These are phyloP conservation scores for Chaetomium sp. DNA, from an alignment of 2,329 filamentous ascomycete species.

Conservation along the genomic window DNA sequence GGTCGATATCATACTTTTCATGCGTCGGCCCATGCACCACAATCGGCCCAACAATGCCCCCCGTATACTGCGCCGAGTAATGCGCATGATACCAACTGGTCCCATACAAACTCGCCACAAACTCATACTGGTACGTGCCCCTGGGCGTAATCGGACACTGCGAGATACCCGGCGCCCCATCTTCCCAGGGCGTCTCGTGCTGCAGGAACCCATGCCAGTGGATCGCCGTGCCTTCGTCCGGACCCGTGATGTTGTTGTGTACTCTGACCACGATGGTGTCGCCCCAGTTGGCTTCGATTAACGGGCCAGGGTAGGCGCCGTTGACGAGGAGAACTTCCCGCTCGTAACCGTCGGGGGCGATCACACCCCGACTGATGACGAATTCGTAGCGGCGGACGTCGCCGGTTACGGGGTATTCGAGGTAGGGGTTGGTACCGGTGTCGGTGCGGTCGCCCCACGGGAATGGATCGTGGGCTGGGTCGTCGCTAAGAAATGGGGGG, in stretches of 20 bases:
- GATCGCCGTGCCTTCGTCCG: conserved; percentile 41
- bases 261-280: conserved; percentile 50
- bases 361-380: conserved; percentile 42
- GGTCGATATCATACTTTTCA: conserved; percentile 54
- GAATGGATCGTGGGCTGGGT: conserved; percentile 42
- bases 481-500: conserved; percentile 41
- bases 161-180: conserved; percentile 44
- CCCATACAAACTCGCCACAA: conserved; percentile 48
- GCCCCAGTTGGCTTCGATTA: conserved; percentile 58
- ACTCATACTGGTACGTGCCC: conserved; percentile 47
- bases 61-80: conserved; percentile 52
- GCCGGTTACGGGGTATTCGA: conserved; percentile 43
- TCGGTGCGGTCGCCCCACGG: conserved; percentile 46
- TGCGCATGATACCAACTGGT: conserved; percentile 56
- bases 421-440: conserved; percentile 44
- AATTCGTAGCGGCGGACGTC: conserved; percentile 51
- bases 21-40: conserved; percentile 52
- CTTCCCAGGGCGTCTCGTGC: conserved; percentile 43
- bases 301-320: conserved; percentile 59
- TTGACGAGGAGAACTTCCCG: conserved; percentile 54
- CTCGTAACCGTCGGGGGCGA: conserved; percentile 52
- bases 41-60: conserved; percentile 56
- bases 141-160: conserved; percentile 64
- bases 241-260: conserved; percentile 57
- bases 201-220: conserved; percentile 52